Evolutionary conservation across 805 yeast species (phyloP).

Genomic region (Wickerhamomyces chaumierensis): DNA sequence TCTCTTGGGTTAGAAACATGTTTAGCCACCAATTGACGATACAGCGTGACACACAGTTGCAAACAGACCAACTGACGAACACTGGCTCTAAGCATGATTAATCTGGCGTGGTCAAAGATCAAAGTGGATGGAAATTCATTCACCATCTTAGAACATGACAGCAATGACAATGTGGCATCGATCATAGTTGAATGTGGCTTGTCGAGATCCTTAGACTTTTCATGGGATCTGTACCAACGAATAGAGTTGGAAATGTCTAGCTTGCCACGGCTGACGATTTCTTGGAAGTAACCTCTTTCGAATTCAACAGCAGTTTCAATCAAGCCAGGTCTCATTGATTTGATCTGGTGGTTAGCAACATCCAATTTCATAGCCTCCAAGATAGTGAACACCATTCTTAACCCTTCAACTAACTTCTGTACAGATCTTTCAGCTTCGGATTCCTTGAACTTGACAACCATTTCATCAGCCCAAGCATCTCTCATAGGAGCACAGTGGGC

Average conservation of each 20-base stretch:
- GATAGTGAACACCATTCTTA: conserved; percentile 68
- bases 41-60: conserved; percentile 60
- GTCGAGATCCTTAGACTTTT: conserved; percentile 8
- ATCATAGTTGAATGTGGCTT: conserved; percentile 31
- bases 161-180: conserved; percentile 45
- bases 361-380: conserved; percentile 92
- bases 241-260: conserved; percentile 18
- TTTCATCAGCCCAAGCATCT: conserved; percentile 78
- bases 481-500: conserved; percentile 95
- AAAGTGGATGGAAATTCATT: conserved; percentile 75
- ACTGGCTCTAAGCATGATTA: conserved; percentile 72
- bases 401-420: conserved; percentile 54
- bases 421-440: conserved; percentile 25
- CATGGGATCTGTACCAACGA: conserved; percentile 15
- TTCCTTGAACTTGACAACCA: conserved; percentile 36
- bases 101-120: conserved; percentile 74
- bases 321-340: conserved; percentile 72
- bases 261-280: conserved; percentile 45
- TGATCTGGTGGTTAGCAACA: conserved; percentile 88
- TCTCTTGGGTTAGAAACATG: conserved; percentile 19
- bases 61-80: conserved; percentile 76
- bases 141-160: conserved; percentile 73
- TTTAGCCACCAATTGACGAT: conserved; percentile 45
- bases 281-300: conserved; percentile 70
- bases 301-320: conserved; percentile 82